These are phyloP conservation scores for Murraya koenigii DNA, from an alignment of 345 rosid species.

Conservation along the genomic window DNA sequence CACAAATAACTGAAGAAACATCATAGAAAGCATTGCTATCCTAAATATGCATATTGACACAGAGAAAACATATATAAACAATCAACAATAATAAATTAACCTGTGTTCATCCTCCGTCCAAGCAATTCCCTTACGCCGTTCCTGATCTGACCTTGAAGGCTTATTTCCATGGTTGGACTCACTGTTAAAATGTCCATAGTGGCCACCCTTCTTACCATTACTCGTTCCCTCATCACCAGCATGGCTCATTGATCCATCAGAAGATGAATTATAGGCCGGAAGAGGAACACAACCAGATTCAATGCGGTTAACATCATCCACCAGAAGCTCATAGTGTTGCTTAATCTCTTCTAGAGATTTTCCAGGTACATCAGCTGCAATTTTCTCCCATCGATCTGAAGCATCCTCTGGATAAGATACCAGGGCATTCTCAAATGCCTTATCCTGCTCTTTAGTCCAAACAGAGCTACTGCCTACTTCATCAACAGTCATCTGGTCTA, in stretches of 20 bases:
- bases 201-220: slow-evolving; percentile 64
- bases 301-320: slow-evolving; percentile 70
- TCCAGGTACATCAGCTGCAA: slow-evolving; percentile 75
- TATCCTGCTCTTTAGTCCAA: slow-evolving; percentile 90
- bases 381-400: slow-evolving; percentile 71
- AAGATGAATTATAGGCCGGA: slow-evolving; percentile 61
- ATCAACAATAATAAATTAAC: slow-evolving; percentile 35
- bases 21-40: background rate
- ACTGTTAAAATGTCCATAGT: slow-evolving; percentile 42
- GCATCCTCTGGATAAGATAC: slow-evolving; percentile 63
- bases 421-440: slow-evolving; percentile 87
- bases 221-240: slow-evolving; percentile 71
- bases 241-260: slow-evolving; percentile 55
- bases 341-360: slow-evolving; percentile 78
- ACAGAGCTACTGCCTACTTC: slow-evolving; percentile 56
- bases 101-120: slow-evolving; percentile 99
- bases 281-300: slow-evolving; percentile 90
- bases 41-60: background rate
- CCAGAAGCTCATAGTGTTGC: slow-evolving; percentile 75
- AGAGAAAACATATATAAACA: slow-evolving; percentile 21
- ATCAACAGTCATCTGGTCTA: slow-evolving; percentile 62
- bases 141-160: slow-evolving; percentile 86
- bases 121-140: slow-evolving; percentile 93
- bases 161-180: slow-evolving; percentile 77
- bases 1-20: slow-evolving; percentile 4